phyloP scores from a whole-genome alignment of 371 early-diverging fungal species.

The Mucor irregularis region DNA sequence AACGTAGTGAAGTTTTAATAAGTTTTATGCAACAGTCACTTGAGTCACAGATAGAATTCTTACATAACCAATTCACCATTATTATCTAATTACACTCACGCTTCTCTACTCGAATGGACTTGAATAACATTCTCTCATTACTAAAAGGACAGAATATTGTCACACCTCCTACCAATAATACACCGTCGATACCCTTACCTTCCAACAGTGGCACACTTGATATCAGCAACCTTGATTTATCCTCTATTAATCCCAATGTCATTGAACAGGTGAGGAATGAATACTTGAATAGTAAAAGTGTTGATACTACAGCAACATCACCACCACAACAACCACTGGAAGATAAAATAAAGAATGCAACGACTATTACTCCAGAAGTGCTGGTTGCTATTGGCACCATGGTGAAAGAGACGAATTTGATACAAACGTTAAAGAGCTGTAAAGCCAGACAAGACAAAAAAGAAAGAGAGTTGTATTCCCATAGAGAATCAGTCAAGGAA shows the following conservation, averaged over 20 bases:
- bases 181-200: neutral
- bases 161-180: neutral
- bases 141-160: constrained; percentile 16
- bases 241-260: constrained; percentile 34
- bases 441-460: constrained; percentile 36
- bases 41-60: too few species aligned
- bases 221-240: constrained; percentile 16
- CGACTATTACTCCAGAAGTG: constrained; percentile 41
- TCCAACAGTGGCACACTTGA: neutral
- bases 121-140: constrained; percentile 8
- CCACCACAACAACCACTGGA: too few species aligned
- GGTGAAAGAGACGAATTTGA: constrained; percentile 36
- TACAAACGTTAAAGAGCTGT: constrained; percentile 27
- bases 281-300: constrained; percentile 19
- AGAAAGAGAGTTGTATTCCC: constrained; percentile 33
- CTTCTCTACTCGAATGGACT: constrained; percentile 1
- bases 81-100: too few species aligned
- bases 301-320: too few species aligned
- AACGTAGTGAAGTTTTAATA: too few species aligned
- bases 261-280: constrained; percentile 44
- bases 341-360: constrained; percentile 24
- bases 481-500: constrained; percentile 26
- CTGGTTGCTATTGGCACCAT: constrained; percentile 30
- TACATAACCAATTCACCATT: too few species aligned
- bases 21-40: too few species aligned